Evolutionary conservation across 306 rosid species (phyloP), one percentile per base, ranked within the genome.

Genomic region (Cicer cuneatum): DNA sequence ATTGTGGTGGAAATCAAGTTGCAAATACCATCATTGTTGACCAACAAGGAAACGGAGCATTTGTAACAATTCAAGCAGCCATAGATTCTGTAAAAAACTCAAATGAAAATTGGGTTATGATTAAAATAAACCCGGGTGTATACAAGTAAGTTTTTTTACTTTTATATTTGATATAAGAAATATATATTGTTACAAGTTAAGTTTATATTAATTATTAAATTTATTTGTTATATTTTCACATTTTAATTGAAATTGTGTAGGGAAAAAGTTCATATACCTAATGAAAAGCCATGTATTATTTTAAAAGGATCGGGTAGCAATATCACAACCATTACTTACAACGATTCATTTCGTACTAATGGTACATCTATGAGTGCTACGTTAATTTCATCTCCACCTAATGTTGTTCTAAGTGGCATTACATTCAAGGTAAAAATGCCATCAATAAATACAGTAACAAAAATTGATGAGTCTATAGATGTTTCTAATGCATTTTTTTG

Each of bases 11-110:
- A 1, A 56, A 39, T 6, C 3, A 13, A 7, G 8, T 68, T 14
- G 24, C 33, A 3, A 1, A n/a, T 21, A 73, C 89, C 12, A 57
- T 82, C 33, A 52, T 15, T 0, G 88, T 86, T 8, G 75, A 79
- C 5, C 65, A 57, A 48, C 53, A 47, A 0, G 83, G 83, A 9
- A 24, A 10, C 1, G 88, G 86, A 68, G 41, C 67, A 13, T 86
- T 84, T 57, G 10, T 13, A 7, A 75, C 79, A 19, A 13, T 86
- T 13, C 87, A 86, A 79, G 83, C 47, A 51, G 90, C 88, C 62
- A 75, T 86, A 66, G 76, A 86, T 75, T 84, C 85, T 4, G 18
- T 86, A 14, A 80, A 80, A 10, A 3, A 6, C 0, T 13, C 40
- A 33, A 86, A 60, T 37, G 19, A 19, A 10, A 35, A 7, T 48